Evolutionary conservation across 2,329 filamentous ascomycete genomes (phyloP).

Genomic region (Cylindrodendrum hubeiense): DNA sequence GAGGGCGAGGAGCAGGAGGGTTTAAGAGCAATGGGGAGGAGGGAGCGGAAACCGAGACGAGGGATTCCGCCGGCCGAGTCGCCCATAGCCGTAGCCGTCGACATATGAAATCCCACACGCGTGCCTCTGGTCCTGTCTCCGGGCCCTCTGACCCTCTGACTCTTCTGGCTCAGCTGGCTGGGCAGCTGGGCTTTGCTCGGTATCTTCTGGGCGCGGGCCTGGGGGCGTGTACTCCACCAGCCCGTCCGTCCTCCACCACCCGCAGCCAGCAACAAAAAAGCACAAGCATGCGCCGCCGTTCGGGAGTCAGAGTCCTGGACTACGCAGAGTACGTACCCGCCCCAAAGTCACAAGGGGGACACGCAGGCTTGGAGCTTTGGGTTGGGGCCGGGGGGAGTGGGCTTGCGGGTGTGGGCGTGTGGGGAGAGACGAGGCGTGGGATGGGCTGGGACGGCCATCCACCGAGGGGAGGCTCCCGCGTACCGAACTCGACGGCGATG

Average conservation of each 20-base stretch:
- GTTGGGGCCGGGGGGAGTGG: background rate
- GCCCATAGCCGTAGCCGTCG: conserved; percentile 1
- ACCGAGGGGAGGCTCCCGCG: background rate
- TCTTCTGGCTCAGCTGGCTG: background rate
- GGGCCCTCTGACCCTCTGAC: background rate
- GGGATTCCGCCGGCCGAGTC: background rate
- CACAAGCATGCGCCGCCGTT: background rate
- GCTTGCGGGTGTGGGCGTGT: background rate
- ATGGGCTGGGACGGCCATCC: background rate
- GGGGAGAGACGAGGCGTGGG: background rate
- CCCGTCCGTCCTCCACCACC: background rate
- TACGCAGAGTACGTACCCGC: background rate
- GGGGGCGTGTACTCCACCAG: background rate
- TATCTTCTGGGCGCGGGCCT: background rate
- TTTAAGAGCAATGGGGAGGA: conserved; percentile 10
- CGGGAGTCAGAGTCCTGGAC: background rate
- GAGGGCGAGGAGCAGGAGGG: background rate
- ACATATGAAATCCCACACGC: conserved; percentile 2
- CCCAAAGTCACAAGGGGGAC: background rate
- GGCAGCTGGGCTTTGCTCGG: background rate
- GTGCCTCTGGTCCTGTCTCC: background rate
- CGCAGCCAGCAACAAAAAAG: background rate
- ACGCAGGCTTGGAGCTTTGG: background rate
- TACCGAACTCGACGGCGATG: background rate
- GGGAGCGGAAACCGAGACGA: conserved; percentile 2